Conservation (phyloP, 306 rosid genomes). For the Trifolium dubium region DNA sequence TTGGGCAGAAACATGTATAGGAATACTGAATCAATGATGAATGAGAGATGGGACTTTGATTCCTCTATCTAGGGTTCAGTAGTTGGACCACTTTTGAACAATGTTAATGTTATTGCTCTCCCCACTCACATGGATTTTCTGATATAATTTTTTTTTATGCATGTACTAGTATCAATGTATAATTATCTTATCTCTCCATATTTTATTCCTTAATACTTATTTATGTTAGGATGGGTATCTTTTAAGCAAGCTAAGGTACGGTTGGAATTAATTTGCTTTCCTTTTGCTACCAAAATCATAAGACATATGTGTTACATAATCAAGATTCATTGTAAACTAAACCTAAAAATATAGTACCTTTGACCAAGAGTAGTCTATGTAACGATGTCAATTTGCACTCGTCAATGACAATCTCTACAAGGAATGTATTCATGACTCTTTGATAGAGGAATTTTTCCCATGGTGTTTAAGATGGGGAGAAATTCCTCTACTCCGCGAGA, state of each 20-base stretch:
- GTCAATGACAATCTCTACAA: no score
- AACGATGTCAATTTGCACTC: no score
- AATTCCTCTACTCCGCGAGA: no score
- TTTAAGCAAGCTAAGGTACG: slow-evolving; percentile 27
- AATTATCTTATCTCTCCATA: slow-evolving; percentile 8
- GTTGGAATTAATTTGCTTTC: slow-evolving; percentile 16
- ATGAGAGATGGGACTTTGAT: slow-evolving; percentile 63
- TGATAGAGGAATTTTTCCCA: no score
- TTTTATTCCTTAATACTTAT: slow-evolving; percentile 1
- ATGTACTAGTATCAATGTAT: not conserved
- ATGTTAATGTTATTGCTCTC: slow-evolving; percentile 42
- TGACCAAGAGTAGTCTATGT: not conserved
- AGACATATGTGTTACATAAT: not conserved
- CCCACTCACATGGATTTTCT: slow-evolving; percentile 59
- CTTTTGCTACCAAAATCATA: slow-evolving; percentile 15
- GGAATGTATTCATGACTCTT: no score
- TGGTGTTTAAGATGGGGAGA: no score
- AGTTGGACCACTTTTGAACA: slow-evolving; percentile 59
- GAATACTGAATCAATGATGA: slow-evolving; percentile 70
- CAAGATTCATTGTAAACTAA: not conserved
- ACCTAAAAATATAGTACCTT: not conserved
- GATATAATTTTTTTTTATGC: slow-evolving; percentile 29
- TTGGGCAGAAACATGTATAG: slow-evolving; percentile 59
- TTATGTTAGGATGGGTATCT: slow-evolving; percentile 14
- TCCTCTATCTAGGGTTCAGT: slow-evolving; percentile 54